Base-by-base conservation (phyloP, 202 grass and related monocot genomes). In the Dendrocalamus latiflorus region DNA sequence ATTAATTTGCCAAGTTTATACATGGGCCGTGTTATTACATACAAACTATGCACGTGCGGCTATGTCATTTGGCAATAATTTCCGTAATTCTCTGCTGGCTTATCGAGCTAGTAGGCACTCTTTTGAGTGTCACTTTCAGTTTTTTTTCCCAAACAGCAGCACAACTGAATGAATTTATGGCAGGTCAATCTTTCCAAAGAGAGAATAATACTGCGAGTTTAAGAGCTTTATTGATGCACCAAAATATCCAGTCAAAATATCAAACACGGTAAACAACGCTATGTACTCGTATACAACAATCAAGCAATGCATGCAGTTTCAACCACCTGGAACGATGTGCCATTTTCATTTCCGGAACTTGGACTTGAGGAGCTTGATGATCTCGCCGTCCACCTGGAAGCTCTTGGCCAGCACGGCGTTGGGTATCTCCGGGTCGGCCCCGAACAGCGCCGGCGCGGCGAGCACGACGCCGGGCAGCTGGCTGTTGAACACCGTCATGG, bases 401-500 rank as follows among this genome's bases (percentile, higher is more conserved):
- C 87, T 90, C 65, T 94, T 94, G n/a, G 87, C 81, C 1, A 97
- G 83, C 33, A 97, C 91, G 9, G 79, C 87, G 37, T 91, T 84
- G 0, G 94, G 94, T 20, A 97, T 90, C 39, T 85, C 80, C 9
- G 94, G 94, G 2, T 84, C 83, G 0, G 89, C 66, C 0, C 76
- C 89, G 9, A 97, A 92, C 39, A 97, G 68, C n/a, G 89, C 25
- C 26, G 82, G 15, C 67, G 91, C 82, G 16, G 94, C 88, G 14
- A 22, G 4, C 12, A 94, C 83, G 6, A 92, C 77, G 34, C 91
- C 94, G 7, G 91, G 91, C 1, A 87, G 60, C 89, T 94, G 90
- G 84, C 90, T 92, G 74, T 97, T 89, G 82, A 97, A 97, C 24
- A 86, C 48, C 4, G 91, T 97, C 33, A 94, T 78, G 6, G 88